These are phyloP conservation scores for Limnomonas spitsbergensis DNA, from an alignment of 139 green algal species.

Conservation along the genomic window DNA sequence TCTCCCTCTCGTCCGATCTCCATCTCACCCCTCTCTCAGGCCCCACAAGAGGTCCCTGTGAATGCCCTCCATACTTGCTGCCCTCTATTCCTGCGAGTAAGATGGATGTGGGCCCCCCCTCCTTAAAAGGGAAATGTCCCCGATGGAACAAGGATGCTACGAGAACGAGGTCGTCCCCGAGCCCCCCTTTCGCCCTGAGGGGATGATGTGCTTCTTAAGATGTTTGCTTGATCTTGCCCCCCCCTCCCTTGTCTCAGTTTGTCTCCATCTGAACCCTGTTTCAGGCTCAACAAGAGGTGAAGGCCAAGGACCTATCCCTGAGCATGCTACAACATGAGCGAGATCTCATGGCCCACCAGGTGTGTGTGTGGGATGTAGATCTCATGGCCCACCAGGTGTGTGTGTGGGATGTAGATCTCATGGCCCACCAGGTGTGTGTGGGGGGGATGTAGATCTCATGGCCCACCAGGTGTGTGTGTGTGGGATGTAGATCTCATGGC, in stretches of 20 bases:
- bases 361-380: background rate
- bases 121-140: too few species aligned
- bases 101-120: background rate
- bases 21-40: too few species aligned
- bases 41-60: too few species aligned
- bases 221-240: background rate
- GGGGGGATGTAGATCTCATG: background rate
- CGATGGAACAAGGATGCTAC: too few species aligned
- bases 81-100: too few species aligned
- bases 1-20: too few species aligned
- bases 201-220: background rate
- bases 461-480: background rate
- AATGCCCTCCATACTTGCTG: too few species aligned
- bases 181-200: too few species aligned
- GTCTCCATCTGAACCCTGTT: background rate
- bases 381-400: background rate
- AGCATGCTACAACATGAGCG: background rate
- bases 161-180: too few species aligned
- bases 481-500: background rate
- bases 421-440: background rate
- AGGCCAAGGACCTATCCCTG: background rate
- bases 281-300: background rate
- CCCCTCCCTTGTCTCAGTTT: background rate
- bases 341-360: background rate
- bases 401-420: background rate